phyloP scores from a whole-genome alignment of 2,329 filamentous ascomycete species.

The Cytospora paraplurivora region DNA sequence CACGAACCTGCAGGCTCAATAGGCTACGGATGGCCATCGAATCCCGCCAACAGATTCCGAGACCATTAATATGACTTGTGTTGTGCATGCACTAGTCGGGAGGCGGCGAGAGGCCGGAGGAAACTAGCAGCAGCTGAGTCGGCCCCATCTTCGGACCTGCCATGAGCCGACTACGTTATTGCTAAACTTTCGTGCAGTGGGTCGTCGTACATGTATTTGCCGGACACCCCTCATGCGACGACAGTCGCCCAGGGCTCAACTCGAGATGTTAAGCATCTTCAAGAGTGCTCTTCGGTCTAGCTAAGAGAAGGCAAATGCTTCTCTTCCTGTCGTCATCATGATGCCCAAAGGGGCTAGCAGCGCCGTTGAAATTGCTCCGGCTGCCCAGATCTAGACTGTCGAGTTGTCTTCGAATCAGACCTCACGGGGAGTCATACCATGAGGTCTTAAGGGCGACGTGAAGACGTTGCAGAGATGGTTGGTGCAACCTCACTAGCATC shows the following conservation, averaged over 20 bases:
- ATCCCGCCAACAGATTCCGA: background rate
- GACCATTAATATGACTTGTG: constrained; percentile 8
- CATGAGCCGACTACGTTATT: background rate
- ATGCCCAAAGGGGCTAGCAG: background rate
- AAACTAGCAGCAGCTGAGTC: constrained; percentile 2
- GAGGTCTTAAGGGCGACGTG: background rate
- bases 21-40: background rate
- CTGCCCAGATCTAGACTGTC: background rate
- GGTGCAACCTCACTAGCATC: constrained; percentile 4
- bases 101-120: constrained; percentile 4
- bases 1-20: background rate
- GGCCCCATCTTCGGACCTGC: background rate
- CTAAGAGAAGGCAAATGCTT: background rate
- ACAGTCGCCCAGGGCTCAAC: background rate
- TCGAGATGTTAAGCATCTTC: background rate
- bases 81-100: constrained; percentile 5
- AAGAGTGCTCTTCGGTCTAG: background rate
- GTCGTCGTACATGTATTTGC: background rate
- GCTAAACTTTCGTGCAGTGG: constrained; percentile 7
- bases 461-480: background rate
- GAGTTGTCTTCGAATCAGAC: background rate
- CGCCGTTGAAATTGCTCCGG: background rate
- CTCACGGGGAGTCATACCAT: background rate
- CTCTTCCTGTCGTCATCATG: background rate
- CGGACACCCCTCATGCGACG: constrained; percentile 2